Evolutionary conservation across 805 yeast species (phyloP).

Genomic region (Candida silvatica): DNA sequence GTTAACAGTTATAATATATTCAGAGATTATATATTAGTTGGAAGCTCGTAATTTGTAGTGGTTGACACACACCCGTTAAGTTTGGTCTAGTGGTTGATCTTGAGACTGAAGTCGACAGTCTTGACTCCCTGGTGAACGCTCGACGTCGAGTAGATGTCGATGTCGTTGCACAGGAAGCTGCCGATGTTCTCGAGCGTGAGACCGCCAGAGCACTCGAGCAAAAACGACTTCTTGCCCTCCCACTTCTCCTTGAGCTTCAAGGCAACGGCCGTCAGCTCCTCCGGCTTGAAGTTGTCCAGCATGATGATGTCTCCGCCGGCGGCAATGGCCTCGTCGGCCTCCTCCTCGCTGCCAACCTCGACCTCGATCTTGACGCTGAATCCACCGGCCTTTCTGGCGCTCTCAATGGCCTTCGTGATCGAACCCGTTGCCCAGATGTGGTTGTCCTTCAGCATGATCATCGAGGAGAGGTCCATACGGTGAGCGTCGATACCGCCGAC

Average conservation of each 20-base stretch:
- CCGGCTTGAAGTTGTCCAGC: conserved; percentile 82
- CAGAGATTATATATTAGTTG: too few species aligned
- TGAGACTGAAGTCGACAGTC: conserved; percentile 76
- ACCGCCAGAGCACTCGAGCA: conserved; percentile 92
- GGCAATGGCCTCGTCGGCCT: conserved; percentile 84
- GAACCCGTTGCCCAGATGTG: conserved; percentile 92
- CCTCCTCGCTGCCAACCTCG: conserved; percentile 77
- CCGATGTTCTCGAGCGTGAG: conserved; percentile 60
- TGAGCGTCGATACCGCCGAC: conserved; percentile 95
- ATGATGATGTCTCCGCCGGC: conserved; percentile 96
- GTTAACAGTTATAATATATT: too few species aligned
- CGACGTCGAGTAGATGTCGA: conserved; percentile 87
- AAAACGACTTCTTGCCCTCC: conserved; percentile 38
- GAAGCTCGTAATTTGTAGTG: too few species aligned
- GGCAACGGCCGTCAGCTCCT: conserved; percentile 59
- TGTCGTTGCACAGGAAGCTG: conserved; percentile 61
- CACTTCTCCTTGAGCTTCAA: conserved; percentile 48
- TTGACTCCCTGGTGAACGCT: conserved; percentile 89
- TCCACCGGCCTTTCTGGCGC: conserved; percentile 78
- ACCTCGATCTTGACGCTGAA: conserved; percentile 88
- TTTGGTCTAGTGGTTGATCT: conserved; percentile 35
- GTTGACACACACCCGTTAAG: too few species aligned
- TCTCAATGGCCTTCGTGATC: conserved; percentile 70
- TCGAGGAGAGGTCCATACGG: conserved; percentile 81
- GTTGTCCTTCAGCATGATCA: conserved; percentile 96